phyloP scores from a whole-genome alignment of 495 filamentous ascomycete genomes.

The Penicillium tannophilum region DNA sequence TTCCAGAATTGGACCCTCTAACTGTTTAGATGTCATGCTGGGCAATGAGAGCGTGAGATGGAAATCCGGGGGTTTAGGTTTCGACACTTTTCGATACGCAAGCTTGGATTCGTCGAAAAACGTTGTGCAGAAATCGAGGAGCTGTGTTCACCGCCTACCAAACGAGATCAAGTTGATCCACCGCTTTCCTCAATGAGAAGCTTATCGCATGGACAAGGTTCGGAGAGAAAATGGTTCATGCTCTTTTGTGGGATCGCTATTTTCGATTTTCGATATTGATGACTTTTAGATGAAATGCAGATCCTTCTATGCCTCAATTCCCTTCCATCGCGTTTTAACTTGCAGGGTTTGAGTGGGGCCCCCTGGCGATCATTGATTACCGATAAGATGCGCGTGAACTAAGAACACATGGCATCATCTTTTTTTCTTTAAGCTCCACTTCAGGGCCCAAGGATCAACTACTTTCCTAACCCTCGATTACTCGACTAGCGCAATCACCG shows the following conservation, averaged over 20 bases:
- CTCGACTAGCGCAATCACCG: neutral
- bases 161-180: neutral
- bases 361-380: conserved; percentile 23
- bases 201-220: neutral
- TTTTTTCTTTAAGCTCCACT: conserved; percentile 12
- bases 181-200: conserved; percentile 18
- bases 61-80: neutral
- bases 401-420: conserved; percentile 50
- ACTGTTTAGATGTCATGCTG: conserved; percentile 19
- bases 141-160: conserved; percentile 24
- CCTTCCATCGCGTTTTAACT: conserved; percentile 11
- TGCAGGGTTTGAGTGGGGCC: conserved; percentile 20
- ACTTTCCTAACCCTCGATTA: neutral
- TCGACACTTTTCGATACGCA: conserved; percentile 1
- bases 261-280: neutral
- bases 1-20: conserved; percentile 12
- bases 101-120: conserved; percentile 2
- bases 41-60: conserved; percentile 1
- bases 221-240: neutral
- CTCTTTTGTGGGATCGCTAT: neutral
- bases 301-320: neutral
- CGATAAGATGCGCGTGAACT: conserved; percentile 25
- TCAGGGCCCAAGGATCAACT: conserved; percentile 6
- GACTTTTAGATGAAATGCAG: neutral
- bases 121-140: conserved; percentile 6